Percentiles rank a stretch among this genome's conserved stretches.
phyloP scores from a whole-genome alignment of 2,329 filamentous ascomycete species.

The Beauveria varroae region DNA sequence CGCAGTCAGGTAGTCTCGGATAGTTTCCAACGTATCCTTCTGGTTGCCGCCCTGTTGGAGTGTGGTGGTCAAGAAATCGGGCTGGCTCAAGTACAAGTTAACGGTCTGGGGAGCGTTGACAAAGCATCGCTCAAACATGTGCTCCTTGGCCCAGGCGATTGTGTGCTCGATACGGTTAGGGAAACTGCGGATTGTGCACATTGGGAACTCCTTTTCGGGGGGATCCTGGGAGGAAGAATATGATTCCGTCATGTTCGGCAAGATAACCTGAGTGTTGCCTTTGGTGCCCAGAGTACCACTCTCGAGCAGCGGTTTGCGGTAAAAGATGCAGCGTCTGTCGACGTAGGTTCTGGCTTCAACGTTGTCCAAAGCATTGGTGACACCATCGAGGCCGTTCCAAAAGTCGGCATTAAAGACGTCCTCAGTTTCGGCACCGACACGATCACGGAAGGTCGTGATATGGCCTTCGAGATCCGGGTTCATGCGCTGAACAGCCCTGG shows the following conservation, averaged over 20 bases:
- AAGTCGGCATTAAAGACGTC: slow-evolving; percentile 90
- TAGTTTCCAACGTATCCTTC: slow-evolving; percentile 84
- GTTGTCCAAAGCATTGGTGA: slow-evolving; percentile 96
- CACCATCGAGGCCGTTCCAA: slow-evolving; percentile 79
- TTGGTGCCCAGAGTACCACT: slow-evolving; percentile 98
- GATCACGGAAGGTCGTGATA: slow-evolving; percentile 78
- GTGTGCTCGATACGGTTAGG: slow-evolving; percentile 98
- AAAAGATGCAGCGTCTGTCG: slow-evolving; percentile 93
- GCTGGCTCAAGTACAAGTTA: slow-evolving; percentile 86
- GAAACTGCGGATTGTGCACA: slow-evolving; percentile 96
- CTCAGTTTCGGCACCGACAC: slow-evolving; percentile 87
- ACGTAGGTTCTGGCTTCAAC: slow-evolving; percentile 96
- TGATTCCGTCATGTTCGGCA: slow-evolving; percentile 87
- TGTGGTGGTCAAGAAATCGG: slow-evolving; percentile 80
- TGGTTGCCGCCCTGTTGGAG: slow-evolving; percentile 92
- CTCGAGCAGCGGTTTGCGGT: slow-evolving; percentile 92
- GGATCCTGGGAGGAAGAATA: slow-evolving; percentile 95
- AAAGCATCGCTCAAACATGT: slow-evolving; percentile 85
- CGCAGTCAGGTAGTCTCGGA: slow-evolving; percentile 83
- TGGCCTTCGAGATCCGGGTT: slow-evolving; percentile 87
- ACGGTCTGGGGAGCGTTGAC: slow-evolving; percentile 90
- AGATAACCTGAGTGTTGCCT: slow-evolving; percentile 93
- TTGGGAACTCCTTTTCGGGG: slow-evolving; percentile 96
- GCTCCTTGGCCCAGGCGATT: slow-evolving; percentile 92
- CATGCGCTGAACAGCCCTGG: slow-evolving; percentile 85